These are phyloP conservation scores for Cystofilobasidium macerans DNA, from an alignment of 768 basidiomycete genomes.

Conservation along the genomic window DNA sequence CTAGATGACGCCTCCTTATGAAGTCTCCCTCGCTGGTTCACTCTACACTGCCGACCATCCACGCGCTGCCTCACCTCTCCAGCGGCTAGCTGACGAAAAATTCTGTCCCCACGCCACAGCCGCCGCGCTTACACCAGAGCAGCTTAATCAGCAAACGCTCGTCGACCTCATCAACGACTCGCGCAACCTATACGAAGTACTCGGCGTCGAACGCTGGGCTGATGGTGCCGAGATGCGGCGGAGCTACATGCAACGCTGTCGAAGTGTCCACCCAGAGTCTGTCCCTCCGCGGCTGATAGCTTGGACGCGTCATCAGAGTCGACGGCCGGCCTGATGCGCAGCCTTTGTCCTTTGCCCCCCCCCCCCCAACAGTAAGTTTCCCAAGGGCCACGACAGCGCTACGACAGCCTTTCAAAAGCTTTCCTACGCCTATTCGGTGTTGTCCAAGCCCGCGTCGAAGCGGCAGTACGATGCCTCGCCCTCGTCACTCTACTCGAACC, in stretches of 20 bases:
- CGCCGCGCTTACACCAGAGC: neutral
- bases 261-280: constrained; percentile 75
- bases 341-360: neutral
- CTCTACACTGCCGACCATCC: no score
- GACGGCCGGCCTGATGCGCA: neutral
- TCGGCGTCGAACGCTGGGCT: constrained; percentile 51
- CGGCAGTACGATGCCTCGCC: constrained; percentile 51
- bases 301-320: no score
- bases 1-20: no score
- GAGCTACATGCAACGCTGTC: constrained; percentile 64
- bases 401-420: constrained; percentile 80
- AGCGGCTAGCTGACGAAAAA: no score
- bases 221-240: constrained; percentile 58
- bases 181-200: constrained; percentile 51
- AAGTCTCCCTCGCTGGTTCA: no score
- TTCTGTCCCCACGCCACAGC: no score
- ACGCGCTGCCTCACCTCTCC: no score
- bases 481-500: neutral
- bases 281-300: constrained; percentile 40
- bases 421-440: constrained; percentile 67
- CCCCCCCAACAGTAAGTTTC: constrained; percentile 55
- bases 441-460: constrained; percentile 59
- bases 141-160: neutral
- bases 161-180: constrained; percentile 22
- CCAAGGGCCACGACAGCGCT: constrained; percentile 54